phyloP scores from a whole-genome alignment of 2,329 filamentous ascomycete species.

The Blastomyces parvus region DNA sequence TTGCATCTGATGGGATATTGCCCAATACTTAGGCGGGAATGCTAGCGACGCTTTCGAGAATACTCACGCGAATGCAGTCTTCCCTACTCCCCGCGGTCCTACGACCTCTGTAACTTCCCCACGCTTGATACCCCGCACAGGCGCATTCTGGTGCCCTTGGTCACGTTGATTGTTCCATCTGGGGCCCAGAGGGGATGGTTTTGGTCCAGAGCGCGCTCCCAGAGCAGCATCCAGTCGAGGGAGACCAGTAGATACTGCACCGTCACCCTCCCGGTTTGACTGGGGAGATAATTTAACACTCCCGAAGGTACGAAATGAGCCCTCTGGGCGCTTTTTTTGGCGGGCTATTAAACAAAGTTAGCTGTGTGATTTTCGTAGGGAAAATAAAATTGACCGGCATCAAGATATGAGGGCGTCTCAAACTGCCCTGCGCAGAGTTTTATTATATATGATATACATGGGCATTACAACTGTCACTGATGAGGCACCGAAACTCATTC shows the following conservation, averaged over 20 bases:
- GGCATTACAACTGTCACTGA: background rate
- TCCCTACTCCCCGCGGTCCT: conserved; percentile 77
- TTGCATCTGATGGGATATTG: background rate
- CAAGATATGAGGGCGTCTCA: background rate
- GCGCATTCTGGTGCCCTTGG: background rate
- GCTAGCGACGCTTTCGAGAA: background rate
- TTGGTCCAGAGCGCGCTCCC: background rate
- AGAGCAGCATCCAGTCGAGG: conserved; percentile 39
- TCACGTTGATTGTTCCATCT: conserved; percentile 2
- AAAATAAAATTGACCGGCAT: background rate
- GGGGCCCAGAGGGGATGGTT: background rate
- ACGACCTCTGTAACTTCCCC: conserved; percentile 80
- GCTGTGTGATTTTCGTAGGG: background rate
- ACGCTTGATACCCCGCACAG: conserved; percentile 53
- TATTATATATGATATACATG: background rate
- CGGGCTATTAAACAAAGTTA: conserved; percentile 4
- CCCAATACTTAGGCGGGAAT: background rate
- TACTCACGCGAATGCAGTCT: conserved; percentile 69
- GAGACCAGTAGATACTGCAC: conserved; percentile 48
- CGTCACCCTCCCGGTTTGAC: background rate
- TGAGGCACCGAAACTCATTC: background rate
- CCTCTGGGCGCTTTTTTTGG: background rate
- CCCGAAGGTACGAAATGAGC: background rate
- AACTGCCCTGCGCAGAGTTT: background rate
- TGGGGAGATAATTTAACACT: background rate